Conservation (phyloP, 306 rosid species). For the Sindora glabra region DNA sequence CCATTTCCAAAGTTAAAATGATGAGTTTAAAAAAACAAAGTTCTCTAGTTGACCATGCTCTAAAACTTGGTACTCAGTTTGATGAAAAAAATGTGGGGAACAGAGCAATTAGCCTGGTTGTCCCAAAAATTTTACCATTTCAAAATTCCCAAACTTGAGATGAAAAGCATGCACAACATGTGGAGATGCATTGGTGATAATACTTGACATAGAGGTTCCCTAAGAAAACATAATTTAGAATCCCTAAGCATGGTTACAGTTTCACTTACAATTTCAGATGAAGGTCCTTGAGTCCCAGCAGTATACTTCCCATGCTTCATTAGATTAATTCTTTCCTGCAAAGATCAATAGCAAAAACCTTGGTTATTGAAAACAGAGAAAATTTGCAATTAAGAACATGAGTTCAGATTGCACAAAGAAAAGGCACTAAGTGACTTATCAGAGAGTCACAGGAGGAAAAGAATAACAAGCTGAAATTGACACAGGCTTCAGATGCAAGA, state of each 20-base stretch:
- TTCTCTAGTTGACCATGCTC: background rate
- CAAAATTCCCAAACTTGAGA: background rate
- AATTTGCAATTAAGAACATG: background rate
- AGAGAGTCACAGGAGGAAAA: too few relatives aligned
- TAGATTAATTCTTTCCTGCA: conserved; percentile 25
- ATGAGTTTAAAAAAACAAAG: background rate
- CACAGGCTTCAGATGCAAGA: too few relatives aligned
- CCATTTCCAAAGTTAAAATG: too few relatives aligned
- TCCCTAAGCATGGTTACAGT: conserved; percentile 1
- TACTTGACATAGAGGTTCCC: conserved; percentile 6
- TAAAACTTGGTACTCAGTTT: background rate
- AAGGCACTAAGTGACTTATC: conserved; percentile 1
- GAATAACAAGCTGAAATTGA: too few relatives aligned
- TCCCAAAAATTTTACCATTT: background rate
- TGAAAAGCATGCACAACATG: conserved; percentile 7
- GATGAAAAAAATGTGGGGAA: background rate
- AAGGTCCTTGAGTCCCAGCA: conserved; percentile 17
- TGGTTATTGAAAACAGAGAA: conserved; percentile 5
- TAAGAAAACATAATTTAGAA: background rate
- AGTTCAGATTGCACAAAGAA: conserved; percentile 3
- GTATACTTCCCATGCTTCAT: conserved; percentile 43
- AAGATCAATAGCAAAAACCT: conserved; percentile 2
- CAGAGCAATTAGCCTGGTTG: background rate
- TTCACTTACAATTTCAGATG: conserved; percentile 39
- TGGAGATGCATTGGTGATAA: background rate